A percentile compares a stretch with the other conserved stretches of the same genome.
These are phyloP conservation scores for Pleurotus tuoliensis DNA, from an alignment of 768 basidiomycete species.

Conservation along the genomic window DNA sequence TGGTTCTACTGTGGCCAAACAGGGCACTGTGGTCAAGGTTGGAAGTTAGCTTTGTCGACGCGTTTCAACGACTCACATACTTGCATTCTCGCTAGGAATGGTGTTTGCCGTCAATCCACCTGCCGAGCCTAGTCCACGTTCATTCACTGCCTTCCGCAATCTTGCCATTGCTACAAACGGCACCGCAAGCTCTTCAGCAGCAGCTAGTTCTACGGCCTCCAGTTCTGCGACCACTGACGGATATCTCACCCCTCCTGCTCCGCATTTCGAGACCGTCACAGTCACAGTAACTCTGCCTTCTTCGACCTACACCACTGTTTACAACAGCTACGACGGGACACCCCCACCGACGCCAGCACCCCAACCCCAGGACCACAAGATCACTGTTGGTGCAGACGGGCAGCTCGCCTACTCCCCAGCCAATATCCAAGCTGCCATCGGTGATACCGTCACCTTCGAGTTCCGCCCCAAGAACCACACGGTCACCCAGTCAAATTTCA, in stretches of 20 bases:
- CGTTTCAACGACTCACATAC: neutral
- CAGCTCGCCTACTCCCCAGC: slow-evolving; percentile 30
- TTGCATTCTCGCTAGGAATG: slow-evolving; percentile 39
- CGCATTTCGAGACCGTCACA: slow-evolving; percentile 33
- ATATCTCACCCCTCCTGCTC: slow-evolving; percentile 27
- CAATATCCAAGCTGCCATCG: slow-evolving; percentile 35
- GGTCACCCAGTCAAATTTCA: slow-evolving; percentile 38
- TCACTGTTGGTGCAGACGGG: slow-evolving; percentile 36
- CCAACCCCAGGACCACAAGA: slow-evolving; percentile 28
- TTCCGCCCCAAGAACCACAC: slow-evolving; percentile 48
- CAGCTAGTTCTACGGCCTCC: slow-evolving; percentile 9
- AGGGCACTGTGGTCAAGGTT: slow-evolving; percentile 45
- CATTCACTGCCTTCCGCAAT: slow-evolving; percentile 48
- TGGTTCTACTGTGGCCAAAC: slow-evolving; percentile 57
- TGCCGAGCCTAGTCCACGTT: slow-evolving; percentile 26
- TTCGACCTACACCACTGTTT: slow-evolving; percentile 33
- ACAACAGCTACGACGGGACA: slow-evolving; percentile 33
- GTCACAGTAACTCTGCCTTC: slow-evolving; percentile 33
- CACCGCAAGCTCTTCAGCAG: slow-evolving; percentile 8
- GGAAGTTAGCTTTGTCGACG: neutral
- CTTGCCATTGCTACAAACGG: slow-evolving; percentile 37
- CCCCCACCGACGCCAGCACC: slow-evolving; percentile 20
- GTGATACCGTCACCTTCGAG: slow-evolving; percentile 41
- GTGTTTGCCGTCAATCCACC: slow-evolving; percentile 65
- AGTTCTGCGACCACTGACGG: slow-evolving; percentile 17